Evolutionary conservation across 345 rosid species (phyloP), one percentile per base, ranked within the genome.

Genomic region (Euphorbia lathyris): DNA sequence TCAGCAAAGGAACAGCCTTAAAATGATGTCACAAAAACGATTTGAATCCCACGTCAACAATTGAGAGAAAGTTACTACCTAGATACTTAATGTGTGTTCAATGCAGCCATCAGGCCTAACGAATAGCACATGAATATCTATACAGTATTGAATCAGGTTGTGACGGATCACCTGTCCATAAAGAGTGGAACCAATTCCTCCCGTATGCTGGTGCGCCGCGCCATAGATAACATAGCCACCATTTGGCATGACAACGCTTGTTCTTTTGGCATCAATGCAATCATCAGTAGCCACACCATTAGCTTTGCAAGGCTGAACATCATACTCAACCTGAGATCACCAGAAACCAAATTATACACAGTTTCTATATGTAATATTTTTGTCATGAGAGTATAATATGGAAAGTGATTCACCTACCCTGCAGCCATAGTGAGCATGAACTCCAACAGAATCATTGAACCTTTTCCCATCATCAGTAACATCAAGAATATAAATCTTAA

Each of bases 201-300:
- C 91, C 0, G 89, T 68, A 65, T 94, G 97, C 74, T 87, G 93
- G 73, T 93, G 97, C n/a, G 89, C 91, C 55, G 80, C 96, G 1
- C 97, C 92, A 68, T 93, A 91, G 68, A 93, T 75, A 50, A 94
- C 79, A 72, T 88, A 77, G 53, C 98, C 98, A 59, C 81, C 80
- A 48, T 72, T 63, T 25, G 96, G 96, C 81, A 91, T 76, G 71
- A 76, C 61, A 45, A 91, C 73, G 50, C 83, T 84, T 65, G 80
- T 74, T 50, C 81, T 91, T 78, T 71, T 84, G 71, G 65, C 59
- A 67, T 87, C 90, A 32, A 83, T 23, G 48, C 91, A 88, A 53
- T 45, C 64, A 40, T 68, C 32, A 63, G 70, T 60, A 16, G 74
- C 77, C 43, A 17, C 61, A 51, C 13, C n/a, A 50, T 62, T 62